Conservation (phyloP, 441 rosid species). For the Populus hybrid region DNA sequence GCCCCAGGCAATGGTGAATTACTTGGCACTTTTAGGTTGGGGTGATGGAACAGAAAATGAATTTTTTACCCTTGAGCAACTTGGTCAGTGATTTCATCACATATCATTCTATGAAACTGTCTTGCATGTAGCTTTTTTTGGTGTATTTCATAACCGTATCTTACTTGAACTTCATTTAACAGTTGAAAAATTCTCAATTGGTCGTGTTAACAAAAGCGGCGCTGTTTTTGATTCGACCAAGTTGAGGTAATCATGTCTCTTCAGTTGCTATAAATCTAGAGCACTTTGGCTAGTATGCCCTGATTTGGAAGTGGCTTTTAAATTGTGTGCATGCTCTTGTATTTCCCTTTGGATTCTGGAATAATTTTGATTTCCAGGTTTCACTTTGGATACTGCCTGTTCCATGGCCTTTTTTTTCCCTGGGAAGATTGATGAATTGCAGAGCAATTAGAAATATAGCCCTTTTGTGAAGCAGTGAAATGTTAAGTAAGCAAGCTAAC, state of each 20-base stretch:
- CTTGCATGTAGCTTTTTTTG: conserved; percentile 2
- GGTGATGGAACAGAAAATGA: conserved; percentile 97
- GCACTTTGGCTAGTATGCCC: conserved; percentile 2
- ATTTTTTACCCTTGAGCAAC: conserved; percentile 76
- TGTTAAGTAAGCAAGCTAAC: conserved; percentile 10
- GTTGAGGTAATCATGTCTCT: conserved; percentile 50
- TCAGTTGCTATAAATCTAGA: conserved; percentile 11
- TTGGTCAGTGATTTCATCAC: conserved; percentile 49
- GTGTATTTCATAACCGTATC: conserved; percentile 3
- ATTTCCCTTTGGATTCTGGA: neutral
- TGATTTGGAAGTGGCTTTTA: conserved; percentile 4
- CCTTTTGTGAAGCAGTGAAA: conserved; percentile 1
- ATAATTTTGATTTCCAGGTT: neutral
- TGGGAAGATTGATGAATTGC: no score
- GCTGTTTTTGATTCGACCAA: conserved; percentile 83
- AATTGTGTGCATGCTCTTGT: conserved; percentile 6
- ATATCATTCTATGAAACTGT: neutral
- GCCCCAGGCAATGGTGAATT: conserved; percentile 93
- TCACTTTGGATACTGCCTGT: neutral
- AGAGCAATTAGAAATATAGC: no score
- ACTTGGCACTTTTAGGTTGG: conserved; percentile 95
- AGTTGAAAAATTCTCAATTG: conserved; percentile 88
- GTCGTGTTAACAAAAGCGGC: conserved; percentile 87
- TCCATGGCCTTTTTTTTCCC: neutral
- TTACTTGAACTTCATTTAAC: conserved; percentile 27